Evolutionary conservation across 768 basidiomycete genomes (phyloP).

Genomic region (Leccinum imitatum): DNA sequence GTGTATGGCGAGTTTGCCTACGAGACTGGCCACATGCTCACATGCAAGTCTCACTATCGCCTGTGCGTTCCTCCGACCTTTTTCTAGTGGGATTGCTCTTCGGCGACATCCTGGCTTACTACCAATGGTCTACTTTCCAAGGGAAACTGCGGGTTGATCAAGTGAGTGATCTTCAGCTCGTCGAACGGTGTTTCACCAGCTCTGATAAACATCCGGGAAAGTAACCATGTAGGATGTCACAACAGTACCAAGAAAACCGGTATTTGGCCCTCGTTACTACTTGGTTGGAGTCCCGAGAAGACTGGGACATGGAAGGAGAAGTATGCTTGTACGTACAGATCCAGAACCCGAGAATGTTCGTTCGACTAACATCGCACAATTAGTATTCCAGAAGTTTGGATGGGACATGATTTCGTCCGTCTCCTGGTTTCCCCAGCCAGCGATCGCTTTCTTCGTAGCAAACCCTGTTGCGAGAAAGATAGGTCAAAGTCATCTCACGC

Average conservation of each 20-base stretch:
- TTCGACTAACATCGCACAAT: not conserved
- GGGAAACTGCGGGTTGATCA: not conserved
- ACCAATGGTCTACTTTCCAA: not conserved
- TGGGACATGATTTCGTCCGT: not conserved
- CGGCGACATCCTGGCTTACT: not conserved
- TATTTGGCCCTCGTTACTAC: not conserved
- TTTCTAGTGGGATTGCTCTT: not conserved
- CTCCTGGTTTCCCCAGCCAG: not conserved
- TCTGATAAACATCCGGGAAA: too few relatives aligned
- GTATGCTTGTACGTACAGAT: not conserved
- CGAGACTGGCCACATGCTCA: not conserved
- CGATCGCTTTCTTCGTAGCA: not conserved
- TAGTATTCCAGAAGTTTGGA: not conserved
- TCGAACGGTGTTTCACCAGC: not conserved
- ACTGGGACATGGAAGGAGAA: not conserved
- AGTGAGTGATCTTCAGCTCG: not conserved
- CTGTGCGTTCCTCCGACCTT: not conserved
- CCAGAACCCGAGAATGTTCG: not conserved
- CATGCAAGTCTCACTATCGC: not conserved
- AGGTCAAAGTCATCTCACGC: not conserved
- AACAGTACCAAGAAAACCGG: not conserved
- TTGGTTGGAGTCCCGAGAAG: not conserved
- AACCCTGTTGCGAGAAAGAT: not conserved
- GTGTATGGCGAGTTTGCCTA: too few relatives aligned
- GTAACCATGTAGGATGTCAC: not conserved